Conservation (phyloP, 1,284 basidiomycete species). For the Rhodotorula sp. region DNA sequence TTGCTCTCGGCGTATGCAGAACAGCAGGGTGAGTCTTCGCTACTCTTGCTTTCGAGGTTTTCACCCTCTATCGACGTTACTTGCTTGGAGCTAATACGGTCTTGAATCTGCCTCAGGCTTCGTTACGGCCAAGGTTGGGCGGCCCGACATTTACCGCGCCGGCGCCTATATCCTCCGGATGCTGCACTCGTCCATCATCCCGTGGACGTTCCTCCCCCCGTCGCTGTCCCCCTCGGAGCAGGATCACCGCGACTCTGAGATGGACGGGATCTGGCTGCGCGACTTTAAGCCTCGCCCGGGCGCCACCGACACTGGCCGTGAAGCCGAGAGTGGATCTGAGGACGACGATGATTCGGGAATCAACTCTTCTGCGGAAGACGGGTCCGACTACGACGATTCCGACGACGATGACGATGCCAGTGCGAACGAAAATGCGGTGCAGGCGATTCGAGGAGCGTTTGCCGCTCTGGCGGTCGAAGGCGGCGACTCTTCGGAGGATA, state of each 20-base stretch:
- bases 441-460: constrained; percentile 47
- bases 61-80: background rate
- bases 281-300: constrained; percentile 66
- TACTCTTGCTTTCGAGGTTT: background rate
- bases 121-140: constrained; percentile 79
- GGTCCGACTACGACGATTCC: constrained; percentile 44
- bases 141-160: constrained; percentile 81
- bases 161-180: constrained; percentile 65
- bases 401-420: constrained; percentile 44
- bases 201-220: constrained; percentile 40
- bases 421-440: constrained; percentile 31
- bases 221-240: constrained; percentile 5
- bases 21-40: constrained; percentile 62
- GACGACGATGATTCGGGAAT: constrained; percentile 45
- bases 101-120: constrained; percentile 19
- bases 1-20: constrained; percentile 73
- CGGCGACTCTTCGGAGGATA: constrained; percentile 48
- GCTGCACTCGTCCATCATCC: constrained; percentile 43
- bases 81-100: background rate
- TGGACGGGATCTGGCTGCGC: constrained; percentile 40
- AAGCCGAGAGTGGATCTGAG: constrained; percentile 43
- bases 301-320: constrained; percentile 49
- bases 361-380: constrained; percentile 20
- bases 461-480: constrained; percentile 47
- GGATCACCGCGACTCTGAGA: constrained; percentile 25